Conservation (phyloP, 345 rosid species). For the Reutealis trisperma region DNA sequence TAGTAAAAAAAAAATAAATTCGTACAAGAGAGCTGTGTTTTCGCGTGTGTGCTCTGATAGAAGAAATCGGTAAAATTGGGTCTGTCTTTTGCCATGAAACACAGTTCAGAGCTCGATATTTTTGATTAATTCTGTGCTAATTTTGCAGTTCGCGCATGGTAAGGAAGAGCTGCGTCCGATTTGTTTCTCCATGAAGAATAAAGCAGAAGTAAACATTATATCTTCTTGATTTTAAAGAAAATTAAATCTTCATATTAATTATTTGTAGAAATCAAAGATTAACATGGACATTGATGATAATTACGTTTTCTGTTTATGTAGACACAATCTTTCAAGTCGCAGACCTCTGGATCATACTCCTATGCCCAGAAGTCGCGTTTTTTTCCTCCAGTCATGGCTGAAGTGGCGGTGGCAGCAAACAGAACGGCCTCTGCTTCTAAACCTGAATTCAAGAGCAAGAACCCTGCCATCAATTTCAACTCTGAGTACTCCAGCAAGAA, state of each 20-base stretch:
- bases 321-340: slow-evolving; percentile 34
- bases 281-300: slow-evolving; percentile 6
- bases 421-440: too few relatives aligned
- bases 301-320: slow-evolving; percentile 12
- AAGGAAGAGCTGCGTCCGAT: slow-evolving; percentile 44
- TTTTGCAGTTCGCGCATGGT: slow-evolving; percentile 52
- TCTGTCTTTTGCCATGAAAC: too few relatives aligned
- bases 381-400: slow-evolving; percentile 11
- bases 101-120: too few relatives aligned
- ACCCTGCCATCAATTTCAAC: not conserved
- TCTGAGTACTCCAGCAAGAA: slow-evolving; percentile 3
- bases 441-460: too few relatives aligned
- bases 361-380: slow-evolving; percentile 29
- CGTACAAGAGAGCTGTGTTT: too few relatives aligned
- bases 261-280: slow-evolving; percentile 8
- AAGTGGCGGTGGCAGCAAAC: slow-evolving; percentile 18
- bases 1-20: too few relatives aligned
- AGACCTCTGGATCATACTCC: slow-evolving; percentile 19
- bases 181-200: slow-evolving; percentile 33
- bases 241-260: not conserved
- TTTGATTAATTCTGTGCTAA: too few relatives aligned
- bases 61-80: too few relatives aligned
- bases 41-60: too few relatives aligned
- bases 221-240: not conserved
- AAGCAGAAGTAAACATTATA: slow-evolving; percentile 37